Percentiles rank a stretch among this genome's conserved stretches.
Evolutionary conservation across 2,329 filamentous ascomycete genomes (phyloP).

Genomic region (Ceratocystis ficicola): DNA sequence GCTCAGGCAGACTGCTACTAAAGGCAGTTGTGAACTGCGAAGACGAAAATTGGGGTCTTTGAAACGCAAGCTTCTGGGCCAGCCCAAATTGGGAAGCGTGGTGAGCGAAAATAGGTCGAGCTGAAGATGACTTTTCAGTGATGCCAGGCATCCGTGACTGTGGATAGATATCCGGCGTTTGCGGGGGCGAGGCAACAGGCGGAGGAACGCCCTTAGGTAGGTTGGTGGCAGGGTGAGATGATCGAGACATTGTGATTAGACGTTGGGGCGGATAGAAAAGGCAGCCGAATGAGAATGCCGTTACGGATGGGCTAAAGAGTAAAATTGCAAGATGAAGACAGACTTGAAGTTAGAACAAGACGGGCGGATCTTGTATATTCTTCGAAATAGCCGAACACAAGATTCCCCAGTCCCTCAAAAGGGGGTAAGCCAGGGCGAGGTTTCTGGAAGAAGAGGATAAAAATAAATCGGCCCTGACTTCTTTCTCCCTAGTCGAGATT

Average conservation of each 20-base stretch:
- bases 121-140: not conserved
- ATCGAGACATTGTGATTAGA: conserved; percentile 14
- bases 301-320: not conserved
- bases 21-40: not conserved
- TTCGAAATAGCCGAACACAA: conserved; percentile 6
- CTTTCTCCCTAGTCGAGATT: conserved; percentile 6
- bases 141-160: not conserved
- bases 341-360: not conserved
- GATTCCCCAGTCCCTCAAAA: conserved; percentile 16
- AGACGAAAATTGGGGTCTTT: not conserved
- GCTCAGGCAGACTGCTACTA: conserved; percentile 7
- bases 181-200: conserved; percentile 18
- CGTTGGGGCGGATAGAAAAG: not conserved
- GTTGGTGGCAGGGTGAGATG: conserved; percentile 1
- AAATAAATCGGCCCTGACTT: conserved; percentile 9
- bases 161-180: conserved; percentile 6
- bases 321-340: not conserved
- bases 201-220: conserved; percentile 5
- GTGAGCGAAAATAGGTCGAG: not conserved
- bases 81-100: conserved; percentile 1
- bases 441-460: conserved; percentile 11
- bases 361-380: not conserved
- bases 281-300: not conserved
- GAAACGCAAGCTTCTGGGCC: not conserved
- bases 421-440: conserved; percentile 16